Conservation (phyloP, 306 rosid species). For the Medicago truncatula region MtrunA17r5.0-ANR NC_053043.1:13306001-13306500, state of each 20-base stretch:
- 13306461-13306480: no score
- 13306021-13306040: neutral
- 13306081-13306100: neutral
- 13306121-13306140: slow-evolving; percentile 36
- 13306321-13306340: no score
- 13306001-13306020: neutral
- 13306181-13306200: neutral
- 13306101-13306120: slow-evolving; percentile 41
- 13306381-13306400: no score
- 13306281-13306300: no score
- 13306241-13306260: slow-evolving; percentile 16
- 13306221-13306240: neutral
- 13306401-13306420: no score
- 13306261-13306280: neutral
- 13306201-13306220: slow-evolving; percentile 1
- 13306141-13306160: slow-evolving; percentile 1
- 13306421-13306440: no score
- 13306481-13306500: no score
- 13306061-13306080: neutral
- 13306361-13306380: no score
- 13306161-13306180: slow-evolving; percentile 39
- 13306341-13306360: neutral
- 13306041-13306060: neutral
- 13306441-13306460: no score
- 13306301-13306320: no score